phyloP scores from a whole-genome alignment of 306 rosid genomes.

The Dalbergia cochinchinensis region DNA sequence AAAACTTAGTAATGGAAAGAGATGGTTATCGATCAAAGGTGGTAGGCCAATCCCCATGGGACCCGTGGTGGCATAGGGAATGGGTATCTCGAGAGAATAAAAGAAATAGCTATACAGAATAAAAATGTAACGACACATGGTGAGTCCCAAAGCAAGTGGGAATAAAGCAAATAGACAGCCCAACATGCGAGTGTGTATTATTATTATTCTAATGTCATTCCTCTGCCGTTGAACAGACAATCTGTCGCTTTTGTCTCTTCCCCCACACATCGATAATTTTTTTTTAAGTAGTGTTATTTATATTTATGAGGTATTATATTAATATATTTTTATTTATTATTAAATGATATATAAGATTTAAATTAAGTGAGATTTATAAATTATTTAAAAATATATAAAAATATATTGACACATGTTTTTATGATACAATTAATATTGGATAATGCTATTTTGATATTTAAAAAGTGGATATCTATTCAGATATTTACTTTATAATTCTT shows the following conservation, averaged over 20 bases:
- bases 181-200: slow-evolving; percentile 75
- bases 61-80: slow-evolving; percentile 23
- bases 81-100: slow-evolving; percentile 36
- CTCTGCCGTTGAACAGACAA: slow-evolving; percentile 71
- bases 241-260: slow-evolving; percentile 76
- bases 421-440: no score
- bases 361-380: no score
- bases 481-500: no score
- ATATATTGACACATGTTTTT: no score
- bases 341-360: no score
- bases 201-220: slow-evolving; percentile 51
- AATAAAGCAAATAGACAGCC: slow-evolving; percentile 87
- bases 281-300: no score
- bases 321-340: no score
- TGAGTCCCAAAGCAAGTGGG: slow-evolving; percentile 59
- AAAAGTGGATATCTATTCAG: no score
- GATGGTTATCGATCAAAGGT: not conserved
- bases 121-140: slow-evolving; percentile 52
- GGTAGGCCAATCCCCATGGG: slow-evolving; percentile 33
- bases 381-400: no score
- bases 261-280: not conserved
- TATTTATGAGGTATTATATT: not conserved
- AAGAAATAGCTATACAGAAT: not conserved
- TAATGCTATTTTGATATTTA: no score
- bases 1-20: no score